phyloP scores from a whole-genome alignment of 1,139 yeast genomes.

The Geotrichum bryndzae region DNA sequence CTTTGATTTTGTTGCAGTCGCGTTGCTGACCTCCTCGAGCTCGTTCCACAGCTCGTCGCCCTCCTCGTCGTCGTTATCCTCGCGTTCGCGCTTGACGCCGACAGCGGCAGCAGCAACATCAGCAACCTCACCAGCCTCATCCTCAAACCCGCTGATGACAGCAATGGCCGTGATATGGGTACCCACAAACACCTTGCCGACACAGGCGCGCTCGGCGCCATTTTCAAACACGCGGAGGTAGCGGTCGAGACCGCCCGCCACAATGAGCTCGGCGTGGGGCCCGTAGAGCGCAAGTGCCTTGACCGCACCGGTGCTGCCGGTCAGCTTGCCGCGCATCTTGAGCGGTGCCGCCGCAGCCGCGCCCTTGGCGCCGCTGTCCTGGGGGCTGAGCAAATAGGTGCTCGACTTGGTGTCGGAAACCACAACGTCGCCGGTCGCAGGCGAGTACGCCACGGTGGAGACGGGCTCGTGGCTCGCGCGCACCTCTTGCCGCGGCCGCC shows the following conservation, averaged over 20 bases:
- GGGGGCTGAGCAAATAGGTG: conserved; percentile 21
- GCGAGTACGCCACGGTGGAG: conserved; percentile 18
- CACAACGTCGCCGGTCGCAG: conserved; percentile 20
- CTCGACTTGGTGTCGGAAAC: conserved; percentile 27
- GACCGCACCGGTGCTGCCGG: conserved; percentile 22
- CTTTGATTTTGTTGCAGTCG: not conserved
- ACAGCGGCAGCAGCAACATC: conserved; percentile 1
- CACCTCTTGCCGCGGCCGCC: conserved; percentile 27
- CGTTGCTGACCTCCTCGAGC: conserved; percentile 12
- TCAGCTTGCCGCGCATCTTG: conserved; percentile 23
- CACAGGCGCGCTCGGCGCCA: conserved; percentile 32
- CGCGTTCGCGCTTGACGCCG: conserved; percentile 2
- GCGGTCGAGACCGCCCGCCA: conserved; percentile 80
- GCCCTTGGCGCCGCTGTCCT: conserved; percentile 2
- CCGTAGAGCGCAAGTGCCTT: conserved; percentile 19
- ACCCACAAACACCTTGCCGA: conserved; percentile 71
- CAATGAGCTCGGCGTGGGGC: conserved; percentile 27
- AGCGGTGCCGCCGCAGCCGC: not conserved
- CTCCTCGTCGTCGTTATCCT: conserved; percentile 13
- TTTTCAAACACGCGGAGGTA: conserved; percentile 72
- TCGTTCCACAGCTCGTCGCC: conserved; percentile 14
- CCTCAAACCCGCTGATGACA: conserved; percentile 38
- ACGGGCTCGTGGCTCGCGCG: conserved; percentile 25
- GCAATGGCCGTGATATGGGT: conserved; percentile 59
- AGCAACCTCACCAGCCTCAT: conserved; percentile 1